These are phyloP conservation scores for Thinopyrum elongatum DNA, from an alignment of 176 grass and related monocot genomes.

Conservation along the genomic window DNA sequence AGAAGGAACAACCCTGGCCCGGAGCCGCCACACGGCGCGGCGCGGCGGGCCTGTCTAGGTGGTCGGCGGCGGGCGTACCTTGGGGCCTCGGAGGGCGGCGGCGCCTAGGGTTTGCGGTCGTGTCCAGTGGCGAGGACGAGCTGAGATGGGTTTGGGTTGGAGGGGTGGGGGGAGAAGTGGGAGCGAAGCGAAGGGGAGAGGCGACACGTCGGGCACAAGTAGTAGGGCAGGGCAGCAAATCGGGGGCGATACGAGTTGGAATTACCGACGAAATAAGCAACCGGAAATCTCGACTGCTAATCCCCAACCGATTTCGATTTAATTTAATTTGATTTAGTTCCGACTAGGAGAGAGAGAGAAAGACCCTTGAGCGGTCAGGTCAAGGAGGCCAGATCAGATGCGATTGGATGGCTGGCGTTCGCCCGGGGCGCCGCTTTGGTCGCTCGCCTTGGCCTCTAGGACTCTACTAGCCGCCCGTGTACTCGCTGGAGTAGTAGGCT, in stretches of 20 bases:
- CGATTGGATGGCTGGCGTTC: slow-evolving; percentile 32
- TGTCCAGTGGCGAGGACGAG: slow-evolving; percentile 42
- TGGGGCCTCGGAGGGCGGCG: slow-evolving; percentile 49
- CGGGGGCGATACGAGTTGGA: slow-evolving; percentile 16
- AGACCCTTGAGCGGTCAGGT: slow-evolving; percentile 26
- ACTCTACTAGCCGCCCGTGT: not conserved
- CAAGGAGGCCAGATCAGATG: slow-evolving; percentile 26
- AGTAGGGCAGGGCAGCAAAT: slow-evolving; percentile 1
- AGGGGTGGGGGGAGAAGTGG: slow-evolving; percentile 21
- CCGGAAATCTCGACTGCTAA: not conserved
- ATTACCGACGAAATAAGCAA: not conserved
- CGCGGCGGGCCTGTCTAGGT: not conserved
- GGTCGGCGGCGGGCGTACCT: slow-evolving; percentile 36
- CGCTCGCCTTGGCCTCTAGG: not conserved
- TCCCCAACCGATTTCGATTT: not conserved
- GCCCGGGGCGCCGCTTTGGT: slow-evolving; percentile 37
- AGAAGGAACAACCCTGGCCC: not conserved
- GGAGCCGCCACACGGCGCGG: not conserved
- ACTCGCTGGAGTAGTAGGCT: not conserved
- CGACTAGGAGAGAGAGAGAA: not conserved
- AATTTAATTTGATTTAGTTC: not conserved
- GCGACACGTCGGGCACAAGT: not conserved
- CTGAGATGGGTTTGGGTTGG: slow-evolving; percentile 42
- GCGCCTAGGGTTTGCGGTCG: slow-evolving; percentile 55
- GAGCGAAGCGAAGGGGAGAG: slow-evolving; percentile 19